Percentiles rank a stretch among this genome's conserved stretches.
These are phyloP conservation scores for Penicillium lividum DNA, from an alignment of 495 filamentous ascomycete species.

Conservation along the genomic window DNA sequence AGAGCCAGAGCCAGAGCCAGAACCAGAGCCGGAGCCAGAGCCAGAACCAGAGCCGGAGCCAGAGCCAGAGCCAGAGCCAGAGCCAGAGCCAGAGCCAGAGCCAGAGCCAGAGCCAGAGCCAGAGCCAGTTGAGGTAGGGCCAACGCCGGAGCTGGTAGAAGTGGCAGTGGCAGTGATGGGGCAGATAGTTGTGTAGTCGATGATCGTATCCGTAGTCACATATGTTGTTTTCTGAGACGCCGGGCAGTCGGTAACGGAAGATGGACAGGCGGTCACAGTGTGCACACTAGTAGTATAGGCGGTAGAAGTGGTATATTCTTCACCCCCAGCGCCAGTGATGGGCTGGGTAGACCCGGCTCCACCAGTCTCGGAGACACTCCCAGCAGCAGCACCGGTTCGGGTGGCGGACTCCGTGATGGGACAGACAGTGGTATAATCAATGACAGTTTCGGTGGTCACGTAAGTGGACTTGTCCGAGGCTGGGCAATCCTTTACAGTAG, in stretches of 20 bases:
- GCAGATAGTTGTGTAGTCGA: neutral
- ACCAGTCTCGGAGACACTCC: neutral
- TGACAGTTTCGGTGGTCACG: neutral
- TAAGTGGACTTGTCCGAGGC: neutral
- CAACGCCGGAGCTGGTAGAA: neutral
- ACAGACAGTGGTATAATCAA: slow-evolving; percentile 4
- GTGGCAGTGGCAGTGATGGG: neutral
- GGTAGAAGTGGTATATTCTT: neutral
- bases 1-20: no score
- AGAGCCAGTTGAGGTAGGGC: neutral
- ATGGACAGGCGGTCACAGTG: slow-evolving; percentile 1
- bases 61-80: no score
- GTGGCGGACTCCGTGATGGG: neutral
- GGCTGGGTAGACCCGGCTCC: neutral
- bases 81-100: no score
- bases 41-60: no score
- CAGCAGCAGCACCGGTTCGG: neutral
- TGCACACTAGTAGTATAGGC: neutral
- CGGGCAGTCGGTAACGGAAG: neutral
- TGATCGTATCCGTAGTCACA: neutral
- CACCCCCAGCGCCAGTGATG: neutral
- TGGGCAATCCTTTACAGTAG: slow-evolving; percentile 1
- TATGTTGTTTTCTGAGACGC: slow-evolving; percentile 1
- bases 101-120: neutral
- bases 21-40: no score